Percentiles rank a stretch among this genome's conserved stretches.
These are phyloP conservation scores for Nelumbo lutea DNA, from an alignment of 164 flowering plant species.

Conservation along the genomic window DNA sequence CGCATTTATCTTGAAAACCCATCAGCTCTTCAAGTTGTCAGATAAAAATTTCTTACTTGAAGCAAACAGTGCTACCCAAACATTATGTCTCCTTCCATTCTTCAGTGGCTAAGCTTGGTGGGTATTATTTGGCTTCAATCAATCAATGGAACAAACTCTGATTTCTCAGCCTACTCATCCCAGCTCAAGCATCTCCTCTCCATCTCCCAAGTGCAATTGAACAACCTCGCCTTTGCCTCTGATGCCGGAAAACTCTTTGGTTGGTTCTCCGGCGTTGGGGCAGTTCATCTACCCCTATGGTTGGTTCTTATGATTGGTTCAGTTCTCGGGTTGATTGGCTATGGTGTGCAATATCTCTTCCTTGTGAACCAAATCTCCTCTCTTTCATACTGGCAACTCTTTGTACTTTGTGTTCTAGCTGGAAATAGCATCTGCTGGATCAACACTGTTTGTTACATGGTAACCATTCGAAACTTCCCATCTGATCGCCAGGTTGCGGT, in stretches of 20 bases:
- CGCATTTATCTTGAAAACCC: neutral
- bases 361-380: slow-evolving; percentile 27
- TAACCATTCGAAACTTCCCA: slow-evolving; percentile 53
- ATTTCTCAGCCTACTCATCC: slow-evolving; percentile 85
- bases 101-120: slow-evolving; percentile 76
- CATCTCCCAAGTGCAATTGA: slow-evolving; percentile 71
- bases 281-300: slow-evolving; percentile 58
- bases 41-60: neutral
- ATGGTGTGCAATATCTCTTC: slow-evolving; percentile 72
- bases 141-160: slow-evolving; percentile 63
- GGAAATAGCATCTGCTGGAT: slow-evolving; percentile 97
- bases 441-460: slow-evolving; percentile 73
- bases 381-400: slow-evolving; percentile 47
- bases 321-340: slow-evolving; percentile 57
- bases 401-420: slow-evolving; percentile 54
- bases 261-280: slow-evolving; percentile 72
- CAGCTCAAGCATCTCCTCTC: slow-evolving; percentile 60
- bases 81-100: slow-evolving; percentile 19
- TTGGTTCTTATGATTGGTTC: slow-evolving; percentile 67
- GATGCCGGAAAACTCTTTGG: slow-evolving; percentile 90
- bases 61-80: neutral
- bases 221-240: slow-evolving; percentile 88
- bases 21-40: neutral
- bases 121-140: slow-evolving; percentile 80
- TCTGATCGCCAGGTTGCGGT: slow-evolving; percentile 49